Evolutionary conservation across 2,329 filamentous ascomycete genomes (phyloP).

Genomic region (Pseudogymnoascus sp.): DNA sequence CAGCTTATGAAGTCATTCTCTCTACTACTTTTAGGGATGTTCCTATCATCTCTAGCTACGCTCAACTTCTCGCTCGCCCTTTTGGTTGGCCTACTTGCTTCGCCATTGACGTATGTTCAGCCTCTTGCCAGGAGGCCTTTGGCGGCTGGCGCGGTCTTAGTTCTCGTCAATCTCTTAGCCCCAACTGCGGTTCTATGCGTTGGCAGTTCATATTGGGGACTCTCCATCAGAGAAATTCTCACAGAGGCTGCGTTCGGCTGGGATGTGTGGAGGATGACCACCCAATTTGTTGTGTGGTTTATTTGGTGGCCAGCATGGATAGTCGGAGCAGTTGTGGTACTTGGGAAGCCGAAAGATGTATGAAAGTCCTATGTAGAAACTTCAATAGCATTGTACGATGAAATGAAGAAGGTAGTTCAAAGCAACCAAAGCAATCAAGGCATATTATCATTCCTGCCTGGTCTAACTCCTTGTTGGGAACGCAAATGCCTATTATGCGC

Average conservation of each 20-base stretch:
- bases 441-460: slow-evolving; percentile 9
- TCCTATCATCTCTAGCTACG: slow-evolving; percentile 84
- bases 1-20: slow-evolving; percentile 83
- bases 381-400: not conserved
- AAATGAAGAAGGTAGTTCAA: not conserved
- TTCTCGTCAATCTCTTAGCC: slow-evolving; percentile 52
- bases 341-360: slow-evolving; percentile 32
- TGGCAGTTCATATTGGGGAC: slow-evolving; percentile 40
- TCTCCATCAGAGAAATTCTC: slow-evolving; percentile 52
- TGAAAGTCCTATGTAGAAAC: not conserved
- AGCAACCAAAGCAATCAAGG: slow-evolving; percentile 2
- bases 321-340: slow-evolving; percentile 50
- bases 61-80: slow-evolving; percentile 92
- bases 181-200: slow-evolving; percentile 50
- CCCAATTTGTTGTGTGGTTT: slow-evolving; percentile 83
- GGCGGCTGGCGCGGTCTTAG: slow-evolving; percentile 37
- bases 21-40: slow-evolving; percentile 84
- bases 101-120: slow-evolving; percentile 69
- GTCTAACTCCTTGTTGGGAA: slow-evolving; percentile 9
- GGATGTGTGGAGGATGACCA: slow-evolving; percentile 85
- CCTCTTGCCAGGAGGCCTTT: slow-evolving; percentile 37
- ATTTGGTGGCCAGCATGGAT: slow-evolving; percentile 95
- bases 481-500: slow-evolving; percentile 8
- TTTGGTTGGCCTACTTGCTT: slow-evolving; percentile 70
- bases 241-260: slow-evolving; percentile 75